A percentile compares a stretch with the other conserved stretches of the same genome.
Conservation (phyloP, 176 grass and related monocot genomes). For the Oryza longistaminata region DNA sequence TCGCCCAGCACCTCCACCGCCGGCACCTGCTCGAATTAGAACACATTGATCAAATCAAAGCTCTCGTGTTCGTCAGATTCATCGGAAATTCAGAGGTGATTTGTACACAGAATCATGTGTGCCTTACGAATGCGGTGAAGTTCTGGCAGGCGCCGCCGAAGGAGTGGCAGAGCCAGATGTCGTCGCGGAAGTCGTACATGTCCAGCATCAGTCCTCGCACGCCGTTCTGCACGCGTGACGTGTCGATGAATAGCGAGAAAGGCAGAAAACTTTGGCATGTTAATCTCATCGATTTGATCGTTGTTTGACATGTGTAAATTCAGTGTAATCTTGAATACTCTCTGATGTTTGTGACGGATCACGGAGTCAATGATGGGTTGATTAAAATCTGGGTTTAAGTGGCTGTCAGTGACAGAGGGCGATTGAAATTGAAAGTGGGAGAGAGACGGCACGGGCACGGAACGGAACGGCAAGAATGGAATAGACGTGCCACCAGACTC, state of each 20-base stretch:
- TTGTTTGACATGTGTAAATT: neutral
- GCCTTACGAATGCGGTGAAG: slow-evolving; percentile 89
- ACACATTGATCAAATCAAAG: no score
- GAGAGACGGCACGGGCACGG: neutral
- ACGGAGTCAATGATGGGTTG: no score
- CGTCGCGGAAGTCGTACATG: slow-evolving; percentile 86
- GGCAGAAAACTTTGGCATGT: neutral
- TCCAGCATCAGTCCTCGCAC: slow-evolving; percentile 95
- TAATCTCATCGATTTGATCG: neutral
- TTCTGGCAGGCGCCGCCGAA: slow-evolving; percentile 79
- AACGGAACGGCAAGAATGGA: neutral
- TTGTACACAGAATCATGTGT: no score
- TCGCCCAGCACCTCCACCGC: slow-evolving; percentile 69
- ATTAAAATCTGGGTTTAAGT: no score
- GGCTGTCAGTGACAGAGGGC: no score
- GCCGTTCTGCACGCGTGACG: slow-evolving; percentile 56
- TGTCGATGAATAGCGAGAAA: neutral
- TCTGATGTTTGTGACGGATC: no score
- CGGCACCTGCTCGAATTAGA: neutral
- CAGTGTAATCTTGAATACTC: neutral
- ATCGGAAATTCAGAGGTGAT: no score
- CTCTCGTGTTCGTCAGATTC: no score
- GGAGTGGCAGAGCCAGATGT: slow-evolving; percentile 93
- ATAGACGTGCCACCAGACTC: neutral
- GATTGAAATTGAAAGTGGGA: neutral